Evolutionary conservation across 306 rosid genomes (phyloP).

Genomic region (Prunus dulcis): DNA sequence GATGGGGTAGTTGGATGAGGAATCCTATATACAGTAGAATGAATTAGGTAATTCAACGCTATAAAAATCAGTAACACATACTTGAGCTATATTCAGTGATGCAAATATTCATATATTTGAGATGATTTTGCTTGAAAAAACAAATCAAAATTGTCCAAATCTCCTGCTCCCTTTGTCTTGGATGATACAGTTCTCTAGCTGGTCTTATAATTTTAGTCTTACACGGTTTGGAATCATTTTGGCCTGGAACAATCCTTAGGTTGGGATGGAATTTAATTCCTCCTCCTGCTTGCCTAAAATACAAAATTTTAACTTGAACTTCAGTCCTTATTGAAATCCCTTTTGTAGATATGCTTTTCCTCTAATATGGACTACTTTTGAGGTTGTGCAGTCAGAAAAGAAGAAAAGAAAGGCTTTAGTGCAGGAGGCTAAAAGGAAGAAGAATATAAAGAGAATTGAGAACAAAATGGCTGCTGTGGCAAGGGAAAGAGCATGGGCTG

Average conservation of each 20-base stretch:
- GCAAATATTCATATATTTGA: neutral
- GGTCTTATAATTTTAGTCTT: neutral
- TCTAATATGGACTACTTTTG: constrained; percentile 18
- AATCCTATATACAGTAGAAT: neutral
- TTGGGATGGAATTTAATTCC: neutral
- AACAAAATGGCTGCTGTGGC: constrained; percentile 97
- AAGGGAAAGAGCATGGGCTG: constrained; percentile 73
- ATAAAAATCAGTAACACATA: neutral
- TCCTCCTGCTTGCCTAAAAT: neutral
- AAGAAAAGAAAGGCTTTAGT: constrained; percentile 69
- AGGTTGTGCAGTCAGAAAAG: constrained; percentile 56
- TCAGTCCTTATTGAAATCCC: neutral
- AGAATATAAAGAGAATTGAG: constrained; percentile 66
- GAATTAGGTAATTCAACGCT: neutral
- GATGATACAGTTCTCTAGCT: neutral
- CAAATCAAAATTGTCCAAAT: neutral
- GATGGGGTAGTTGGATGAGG: neutral
- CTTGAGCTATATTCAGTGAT: neutral
- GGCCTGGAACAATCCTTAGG: neutral
- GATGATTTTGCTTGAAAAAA: neutral
- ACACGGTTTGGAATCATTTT: neutral
- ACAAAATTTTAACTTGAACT: neutral
- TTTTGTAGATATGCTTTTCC: neutral
- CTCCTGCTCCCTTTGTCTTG: neutral
- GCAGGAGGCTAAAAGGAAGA: constrained; percentile 85